Evolutionary conservation across 176 grass and related monocot species (phyloP).

Genomic region (maize (Zea mays)): DNA sequence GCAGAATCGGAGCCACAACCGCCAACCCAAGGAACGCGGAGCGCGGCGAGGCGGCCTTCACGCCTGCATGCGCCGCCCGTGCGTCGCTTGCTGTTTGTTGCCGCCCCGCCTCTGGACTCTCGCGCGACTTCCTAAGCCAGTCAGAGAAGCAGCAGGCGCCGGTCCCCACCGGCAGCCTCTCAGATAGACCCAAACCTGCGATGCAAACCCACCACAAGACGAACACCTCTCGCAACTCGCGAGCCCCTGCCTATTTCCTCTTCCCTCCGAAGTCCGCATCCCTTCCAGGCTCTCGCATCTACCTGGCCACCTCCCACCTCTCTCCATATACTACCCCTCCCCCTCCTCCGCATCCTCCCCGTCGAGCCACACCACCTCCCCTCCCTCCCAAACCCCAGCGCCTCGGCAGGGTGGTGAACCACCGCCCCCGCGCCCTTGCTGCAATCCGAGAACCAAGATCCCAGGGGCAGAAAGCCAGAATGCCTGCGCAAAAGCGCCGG

Average conservation of each 20-base stretch:
- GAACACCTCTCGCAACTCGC: conserved; percentile 9
- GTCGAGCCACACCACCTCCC: conserved; percentile 37
- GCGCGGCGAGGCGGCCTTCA: neutral
- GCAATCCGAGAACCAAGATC: conserved; percentile 35
- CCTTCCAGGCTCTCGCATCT: conserved; percentile 38
- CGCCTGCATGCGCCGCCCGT: conserved; percentile 38
- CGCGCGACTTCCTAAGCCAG: conserved; percentile 39
- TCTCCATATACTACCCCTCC: conserved; percentile 13
- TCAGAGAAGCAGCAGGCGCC: conserved; percentile 11
- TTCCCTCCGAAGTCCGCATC: conserved; percentile 28
- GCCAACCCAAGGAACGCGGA: neutral
- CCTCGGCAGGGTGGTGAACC: conserved; percentile 13
- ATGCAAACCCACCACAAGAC: conserved; percentile 7
- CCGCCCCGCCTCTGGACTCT: conserved; percentile 26
- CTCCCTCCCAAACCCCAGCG: neutral
- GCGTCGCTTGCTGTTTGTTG: conserved; percentile 24
- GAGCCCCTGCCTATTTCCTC: conserved; percentile 39
- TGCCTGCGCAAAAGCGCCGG: conserved; percentile 58
- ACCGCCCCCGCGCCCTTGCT: conserved; percentile 17
- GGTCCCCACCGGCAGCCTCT: neutral
- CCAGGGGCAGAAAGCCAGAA: conserved; percentile 28
- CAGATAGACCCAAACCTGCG: conserved; percentile 21
- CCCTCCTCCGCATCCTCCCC: conserved; percentile 40
- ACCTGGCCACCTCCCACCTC: conserved; percentile 44
- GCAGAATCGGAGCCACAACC: neutral